phyloP scores from a whole-genome alignment of 768 basidiomycete species.

The Plicaturopsis crispa region DNA sequence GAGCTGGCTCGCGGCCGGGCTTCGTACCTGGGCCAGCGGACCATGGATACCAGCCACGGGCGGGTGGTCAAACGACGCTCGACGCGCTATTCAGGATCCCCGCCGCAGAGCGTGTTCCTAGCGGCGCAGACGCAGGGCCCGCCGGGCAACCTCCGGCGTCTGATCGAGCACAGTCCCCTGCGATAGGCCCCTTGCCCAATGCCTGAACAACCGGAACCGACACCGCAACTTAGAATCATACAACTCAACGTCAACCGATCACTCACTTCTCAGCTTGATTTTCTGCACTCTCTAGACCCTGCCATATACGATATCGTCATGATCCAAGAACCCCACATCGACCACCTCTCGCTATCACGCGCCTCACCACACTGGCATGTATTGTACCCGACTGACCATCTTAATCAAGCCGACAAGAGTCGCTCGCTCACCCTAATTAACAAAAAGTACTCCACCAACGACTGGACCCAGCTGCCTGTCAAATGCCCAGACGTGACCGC shows the following conservation, averaged over 20 bases:
- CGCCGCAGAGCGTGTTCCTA: neutral
- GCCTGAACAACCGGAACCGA: neutral
- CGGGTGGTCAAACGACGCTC: too few relatives aligned
- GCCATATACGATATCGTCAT: constrained; percentile 14
- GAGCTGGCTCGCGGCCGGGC: too few relatives aligned
- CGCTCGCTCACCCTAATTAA: constrained; percentile 10
- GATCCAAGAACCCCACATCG: constrained; percentile 24
- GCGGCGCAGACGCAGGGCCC: neutral
- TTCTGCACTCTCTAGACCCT: constrained; percentile 4
- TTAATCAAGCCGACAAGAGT: neutral
- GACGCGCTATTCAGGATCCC: too few relatives aligned
- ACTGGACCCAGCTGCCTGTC: constrained; percentile 2
- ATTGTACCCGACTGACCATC: constrained; percentile 19
- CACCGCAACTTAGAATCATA: constrained; percentile 8
- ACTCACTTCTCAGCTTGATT: constrained; percentile 1
- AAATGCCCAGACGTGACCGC: constrained; percentile 16
- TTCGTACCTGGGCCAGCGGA: too few relatives aligned
- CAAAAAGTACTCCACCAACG: neutral
- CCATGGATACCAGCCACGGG: too few relatives aligned
- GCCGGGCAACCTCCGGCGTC: neutral
- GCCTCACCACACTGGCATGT: constrained; percentile 8
- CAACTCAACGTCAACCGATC: constrained; percentile 24
- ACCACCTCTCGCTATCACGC: constrained; percentile 9
- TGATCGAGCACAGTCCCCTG: neutral
- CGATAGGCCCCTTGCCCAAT: neutral